Base-by-base conservation (phyloP, 306 rosid genomes). In the Mimosa bimucronata region DNA sequence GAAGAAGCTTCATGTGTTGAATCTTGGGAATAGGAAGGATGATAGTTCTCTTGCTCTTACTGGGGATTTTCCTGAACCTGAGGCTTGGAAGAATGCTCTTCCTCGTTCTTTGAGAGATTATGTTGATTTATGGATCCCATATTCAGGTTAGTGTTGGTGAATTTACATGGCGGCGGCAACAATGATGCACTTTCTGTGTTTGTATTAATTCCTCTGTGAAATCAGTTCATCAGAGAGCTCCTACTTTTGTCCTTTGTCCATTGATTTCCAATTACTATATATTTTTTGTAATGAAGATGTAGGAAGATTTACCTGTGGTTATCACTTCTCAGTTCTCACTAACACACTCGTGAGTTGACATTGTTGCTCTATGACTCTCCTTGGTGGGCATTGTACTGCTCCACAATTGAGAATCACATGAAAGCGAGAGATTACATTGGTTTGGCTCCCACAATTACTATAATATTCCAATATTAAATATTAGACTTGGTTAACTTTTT, bases 41-140 rank as follows among this genome's bases (percentile, higher is more conserved):
- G 98, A 95, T 85, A 95, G 98, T 78, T 90, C 96, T 0, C 48
- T 95, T 53, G 98, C 98, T 81, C 92, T 92, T 45, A 95, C 97
- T 0, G 98, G 98, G 9, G 88, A 86, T 57, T 66, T 87, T 42
- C 97, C 97, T 18, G 86, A 87, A 26, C 55, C 46, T 19, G 87
- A 74, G 2, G 67, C 62, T 0, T 92, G 98, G 98, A 95, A 83
- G 88, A 88, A 78, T 30, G 69, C 5, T 9, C 92, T 95, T 55
- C 90, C 80, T 0, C 65, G 60, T 30, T 76, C 91, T 29, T 71
- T 95, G 62, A 79, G 75, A 74, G 78, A 78, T 40, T 92, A 88
- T 60, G 79, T 83, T 0, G 87, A 91, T 38, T 48, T 75, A 80
- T 92, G 94, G 97, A 85, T 13, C 30, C 87, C 84, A 0, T 91